These are phyloP conservation scores for Phytopythium cucurbitacearum DNA, from an alignment of 352 stramenopile species.

Conservation along the genomic window DNA sequence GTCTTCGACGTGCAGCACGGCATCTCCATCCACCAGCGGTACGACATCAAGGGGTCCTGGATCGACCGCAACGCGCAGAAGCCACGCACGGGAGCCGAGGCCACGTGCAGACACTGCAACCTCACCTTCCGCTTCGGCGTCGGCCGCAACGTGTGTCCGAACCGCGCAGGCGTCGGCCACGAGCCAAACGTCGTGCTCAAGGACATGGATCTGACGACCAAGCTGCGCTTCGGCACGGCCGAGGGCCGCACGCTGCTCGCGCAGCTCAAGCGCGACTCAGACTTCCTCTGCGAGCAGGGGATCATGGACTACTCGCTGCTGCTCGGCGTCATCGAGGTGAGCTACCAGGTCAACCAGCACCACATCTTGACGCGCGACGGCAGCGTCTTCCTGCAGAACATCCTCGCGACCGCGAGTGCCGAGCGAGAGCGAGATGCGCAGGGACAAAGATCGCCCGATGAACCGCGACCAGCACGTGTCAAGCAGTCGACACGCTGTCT, in stretches of 20 bases:
- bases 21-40: constrained; percentile 74
- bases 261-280: constrained; percentile 65
- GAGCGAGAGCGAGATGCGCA: constrained; percentile 1
- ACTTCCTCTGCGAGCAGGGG: constrained; percentile 60
- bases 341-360: constrained; percentile 68
- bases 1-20: constrained; percentile 80
- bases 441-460: neutral
- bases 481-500: constrained; percentile 68
- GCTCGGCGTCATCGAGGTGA: constrained; percentile 72
- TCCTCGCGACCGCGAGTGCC: constrained; percentile 7
- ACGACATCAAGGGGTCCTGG: constrained; percentile 88
- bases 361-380: constrained; percentile 62
- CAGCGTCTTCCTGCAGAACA: constrained; percentile 41
- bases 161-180: constrained; percentile 46
- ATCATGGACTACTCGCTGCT: constrained; percentile 88
- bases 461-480: constrained; percentile 7
- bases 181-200: constrained; percentile 76
- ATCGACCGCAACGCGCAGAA: constrained; percentile 74
- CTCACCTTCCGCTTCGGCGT: constrained; percentile 55
- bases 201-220: constrained; percentile 79
- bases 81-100: constrained; percentile 42
- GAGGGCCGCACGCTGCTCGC: constrained; percentile 38
- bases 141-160: constrained; percentile 53
- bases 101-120: constrained; percentile 68
- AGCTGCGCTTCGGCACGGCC: constrained; percentile 51